These are phyloP conservation scores for Conoideocrella luteorostrata DNA, from an alignment of 2,329 filamentous ascomycete genomes.

Conservation along the genomic window DNA sequence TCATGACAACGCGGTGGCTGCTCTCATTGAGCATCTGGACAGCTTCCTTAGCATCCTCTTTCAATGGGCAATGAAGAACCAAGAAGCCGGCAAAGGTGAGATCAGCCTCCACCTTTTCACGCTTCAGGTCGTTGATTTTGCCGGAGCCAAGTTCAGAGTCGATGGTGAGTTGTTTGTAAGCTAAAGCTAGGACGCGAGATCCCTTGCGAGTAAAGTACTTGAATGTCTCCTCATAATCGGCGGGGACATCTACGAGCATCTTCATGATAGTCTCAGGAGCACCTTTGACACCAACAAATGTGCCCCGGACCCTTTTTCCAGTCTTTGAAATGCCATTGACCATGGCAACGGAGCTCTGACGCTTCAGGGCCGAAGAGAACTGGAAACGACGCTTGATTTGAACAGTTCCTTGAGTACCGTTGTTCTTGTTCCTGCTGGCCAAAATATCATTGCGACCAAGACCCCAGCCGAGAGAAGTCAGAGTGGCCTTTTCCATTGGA, in stretches of 20 bases:
- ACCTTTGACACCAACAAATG: constrained; percentile 93
- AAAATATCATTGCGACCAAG: constrained; percentile 86
- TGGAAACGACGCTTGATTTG: constrained; percentile 97
- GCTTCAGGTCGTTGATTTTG: constrained; percentile 88
- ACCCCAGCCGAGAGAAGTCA: constrained; percentile 83
- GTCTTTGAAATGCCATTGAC: constrained; percentile 67
- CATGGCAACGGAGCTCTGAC: constrained; percentile 89
- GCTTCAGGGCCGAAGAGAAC: constrained; percentile 93
- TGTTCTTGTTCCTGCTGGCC: constrained; percentile 46
- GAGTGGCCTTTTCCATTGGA: constrained; percentile 97
- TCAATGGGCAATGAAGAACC: constrained; percentile 89
- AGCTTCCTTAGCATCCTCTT: constrained; percentile 90
- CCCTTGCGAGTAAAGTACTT: constrained; percentile 97
- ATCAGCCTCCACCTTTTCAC: constrained; percentile 81
- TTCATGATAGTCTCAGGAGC: constrained; percentile 94
- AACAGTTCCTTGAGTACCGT: constrained; percentile 57
- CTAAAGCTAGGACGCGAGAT: constrained; percentile 86
- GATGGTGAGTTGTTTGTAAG: constrained; percentile 82
- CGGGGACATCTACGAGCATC: constrained; percentile 77
- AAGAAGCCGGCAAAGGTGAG: constrained; percentile 91
- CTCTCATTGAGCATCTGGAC: constrained; percentile 98
- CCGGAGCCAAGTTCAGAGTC: constrained; percentile 76
- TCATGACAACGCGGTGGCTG: constrained; percentile 98
- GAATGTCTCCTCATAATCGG: constrained; percentile 93
- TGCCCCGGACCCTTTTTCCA: constrained; percentile 71